phyloP scores from a whole-genome alignment of 441 rosid genomes.

The Oxalis stricta region DNA sequence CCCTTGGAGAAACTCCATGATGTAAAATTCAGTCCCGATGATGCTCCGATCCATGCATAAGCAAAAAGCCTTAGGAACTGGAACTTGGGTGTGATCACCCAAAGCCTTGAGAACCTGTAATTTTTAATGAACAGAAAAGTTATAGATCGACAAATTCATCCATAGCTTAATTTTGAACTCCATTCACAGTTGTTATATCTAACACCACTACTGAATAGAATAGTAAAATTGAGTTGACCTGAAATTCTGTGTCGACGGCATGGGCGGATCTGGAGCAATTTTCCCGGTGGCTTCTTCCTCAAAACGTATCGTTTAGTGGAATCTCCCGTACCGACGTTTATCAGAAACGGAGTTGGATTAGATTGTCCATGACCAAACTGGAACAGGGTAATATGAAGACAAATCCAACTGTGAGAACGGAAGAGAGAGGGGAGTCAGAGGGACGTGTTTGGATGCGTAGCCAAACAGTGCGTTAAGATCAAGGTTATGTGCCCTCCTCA shows the following conservation, averaged over 20 bases:
- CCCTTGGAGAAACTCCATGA: constrained; percentile 92
- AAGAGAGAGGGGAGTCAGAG: constrained; percentile 51
- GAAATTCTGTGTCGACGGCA: constrained; percentile 82
- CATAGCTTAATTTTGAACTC: neutral
- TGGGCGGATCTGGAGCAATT: constrained; percentile 76
- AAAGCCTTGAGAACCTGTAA: constrained; percentile 66
- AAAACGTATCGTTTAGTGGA: constrained; percentile 58
- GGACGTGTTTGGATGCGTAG: constrained; percentile 43
- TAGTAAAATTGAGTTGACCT: constrained; percentile 36
- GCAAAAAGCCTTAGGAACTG: constrained; percentile 78
- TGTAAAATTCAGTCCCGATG: constrained; percentile 78
- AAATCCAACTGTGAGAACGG: constrained; percentile 34
- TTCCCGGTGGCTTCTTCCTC: constrained; percentile 89
- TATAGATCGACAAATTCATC: neutral
- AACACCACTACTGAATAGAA: too few relatives aligned
- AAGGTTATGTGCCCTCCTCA: constrained; percentile 36
- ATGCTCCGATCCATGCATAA: constrained; percentile 52
- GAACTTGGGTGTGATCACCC: constrained; percentile 61
- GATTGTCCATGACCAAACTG: constrained; percentile 97
- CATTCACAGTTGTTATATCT: too few relatives aligned
- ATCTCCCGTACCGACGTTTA: constrained; percentile 42
- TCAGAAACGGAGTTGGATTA: constrained; percentile 75
- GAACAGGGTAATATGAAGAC: neutral
- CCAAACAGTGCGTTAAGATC: constrained; percentile 53
- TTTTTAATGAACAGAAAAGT: neutral